Evolutionary conservation across 352 stramenopile species (phyloP), one percentile per base, ranked within the genome.

Genomic region (Phytophthora pseudosyringae): DNA sequence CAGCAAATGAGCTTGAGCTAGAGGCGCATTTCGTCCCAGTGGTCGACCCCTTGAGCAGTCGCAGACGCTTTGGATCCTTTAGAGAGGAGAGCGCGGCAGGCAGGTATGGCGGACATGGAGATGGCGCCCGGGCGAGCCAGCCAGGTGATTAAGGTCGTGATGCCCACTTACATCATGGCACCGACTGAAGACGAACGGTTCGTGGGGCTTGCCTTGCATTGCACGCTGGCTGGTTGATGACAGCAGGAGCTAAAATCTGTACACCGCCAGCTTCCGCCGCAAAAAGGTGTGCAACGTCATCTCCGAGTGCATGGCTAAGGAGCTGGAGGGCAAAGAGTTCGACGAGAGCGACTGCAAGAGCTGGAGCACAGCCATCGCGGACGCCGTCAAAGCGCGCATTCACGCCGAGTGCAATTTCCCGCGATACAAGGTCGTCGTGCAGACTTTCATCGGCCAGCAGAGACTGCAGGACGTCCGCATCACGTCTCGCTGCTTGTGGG

Each of bases 371-470:
- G 54, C 71, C 33, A 83, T 93, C 33, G 81, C 87, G 3, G 85
- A 95, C 55, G 55, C 71, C 18, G 78, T 95, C 38, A 89, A 89
- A 62, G 48, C 60, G 25, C 72, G 80, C 35, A 84, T 93, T 52
- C 67, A 81, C 57, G 57, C 75, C 46, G 87, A 93, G 26, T 92
- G 82, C 56, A 70, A 72, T 45, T 88, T 96, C 36, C 88, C 89
- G 16, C 86, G 95, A 25, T 98, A 98, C 72, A 99, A 98, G 61
- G 75, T 98, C 41, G 75, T 98, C 26, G 93, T 98, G 29, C 95
- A 99, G 73, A 90, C 95, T 21, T 98, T 97, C 38, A 89, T 98
- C 55, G 96, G 96, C 15, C 81, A 98, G 74, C 91, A 95, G 69
- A 91, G 89, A 60, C 82, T 98, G 57, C 95, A 99, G 65, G 95